A percentile compares a stretch with the other conserved stretches of the same genome.
phyloP scores from a whole-genome alignment of 2,329 filamentous ascomycete species.

The Aspergillus sp. region DNA sequence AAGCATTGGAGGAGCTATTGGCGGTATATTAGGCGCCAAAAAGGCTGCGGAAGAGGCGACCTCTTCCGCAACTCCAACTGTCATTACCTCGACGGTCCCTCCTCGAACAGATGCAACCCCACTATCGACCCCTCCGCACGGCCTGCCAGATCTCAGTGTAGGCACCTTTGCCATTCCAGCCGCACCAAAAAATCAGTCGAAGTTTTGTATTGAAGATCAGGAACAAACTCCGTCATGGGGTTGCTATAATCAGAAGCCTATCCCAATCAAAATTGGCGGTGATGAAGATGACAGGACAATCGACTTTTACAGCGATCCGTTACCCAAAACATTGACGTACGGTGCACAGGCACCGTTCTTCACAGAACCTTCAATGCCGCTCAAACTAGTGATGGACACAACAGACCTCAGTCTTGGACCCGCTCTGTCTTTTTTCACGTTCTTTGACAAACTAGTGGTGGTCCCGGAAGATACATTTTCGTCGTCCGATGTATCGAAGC shows the following conservation, averaged over 20 bases:
- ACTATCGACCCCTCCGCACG: constrained; percentile 46
- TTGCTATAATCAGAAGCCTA: constrained; percentile 40
- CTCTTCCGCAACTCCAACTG: constrained; percentile 22
- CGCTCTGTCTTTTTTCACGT: constrained; percentile 62
- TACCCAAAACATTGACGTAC: constrained; percentile 51
- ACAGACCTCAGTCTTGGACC: constrained; percentile 58
- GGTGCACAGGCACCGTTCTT: constrained; percentile 61
- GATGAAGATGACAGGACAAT: constrained; percentile 30
- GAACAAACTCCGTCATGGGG: constrained; percentile 53
- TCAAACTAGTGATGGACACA: constrained; percentile 59
- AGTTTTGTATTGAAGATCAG: constrained; percentile 49
- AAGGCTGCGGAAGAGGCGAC: constrained; percentile 29
- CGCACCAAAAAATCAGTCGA: constrained; percentile 47
- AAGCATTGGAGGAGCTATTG: constrained; percentile 55
- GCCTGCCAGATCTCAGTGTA: constrained; percentile 48
- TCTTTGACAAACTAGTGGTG: constrained; percentile 66
- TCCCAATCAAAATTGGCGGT: constrained; percentile 34
- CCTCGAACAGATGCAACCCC: constrained; percentile 52
- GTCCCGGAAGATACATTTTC: constrained; percentile 40
- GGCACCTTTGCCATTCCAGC: constrained; percentile 52
- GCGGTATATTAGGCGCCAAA: constrained; percentile 51
- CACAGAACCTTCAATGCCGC: constrained; percentile 40
- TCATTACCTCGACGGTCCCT: constrained; percentile 50
- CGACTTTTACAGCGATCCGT: constrained; percentile 39
- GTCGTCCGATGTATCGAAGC: constrained; percentile 28